phyloP scores from a whole-genome alignment of 257 asterid genomes.

The Oldenlandia corymbosa region DNA sequence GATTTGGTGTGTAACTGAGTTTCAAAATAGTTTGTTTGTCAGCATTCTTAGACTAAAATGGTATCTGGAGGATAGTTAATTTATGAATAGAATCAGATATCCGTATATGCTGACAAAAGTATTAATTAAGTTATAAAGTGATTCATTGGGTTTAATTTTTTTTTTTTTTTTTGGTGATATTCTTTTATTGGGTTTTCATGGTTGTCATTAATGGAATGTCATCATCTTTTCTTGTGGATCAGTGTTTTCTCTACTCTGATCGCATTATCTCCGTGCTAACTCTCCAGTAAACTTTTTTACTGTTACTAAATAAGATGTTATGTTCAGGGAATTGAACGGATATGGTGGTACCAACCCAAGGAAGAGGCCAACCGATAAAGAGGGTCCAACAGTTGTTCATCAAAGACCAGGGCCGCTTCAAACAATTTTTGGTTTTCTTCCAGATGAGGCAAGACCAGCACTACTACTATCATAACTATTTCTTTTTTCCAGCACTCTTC shows the following conservation, averaged over 20 bases:
- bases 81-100: not conserved
- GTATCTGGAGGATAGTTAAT: not conserved
- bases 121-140: too few relatives aligned
- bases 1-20: too few relatives aligned
- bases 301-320: conserved; percentile 9
- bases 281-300: conserved; percentile 8
- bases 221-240: conserved; percentile 4
- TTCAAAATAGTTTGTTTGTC: not conserved
- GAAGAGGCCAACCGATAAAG: conserved; percentile 42
- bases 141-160: too few relatives aligned
- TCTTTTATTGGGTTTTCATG: conserved; percentile 4
- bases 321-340: conserved; percentile 57
- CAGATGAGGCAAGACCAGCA: conserved; percentile 63
- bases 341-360: conserved; percentile 43
- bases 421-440: conserved; percentile 69
- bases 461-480: not conserved
- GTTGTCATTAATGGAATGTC: not conserved
- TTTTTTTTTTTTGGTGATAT: not conserved
- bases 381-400: conserved; percentile 56
- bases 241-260: not conserved
- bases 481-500: conserved; percentile 5
- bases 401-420: conserved; percentile 91
- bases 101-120: not conserved
- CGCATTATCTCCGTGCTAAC: not conserved
- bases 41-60: not conserved